A percentile compares a stretch with the other conserved stretches of the same genome.
These are phyloP conservation scores for Heteromeles arbutifolia DNA, from an alignment of 306 rosid species.

Conservation along the genomic window DNA sequence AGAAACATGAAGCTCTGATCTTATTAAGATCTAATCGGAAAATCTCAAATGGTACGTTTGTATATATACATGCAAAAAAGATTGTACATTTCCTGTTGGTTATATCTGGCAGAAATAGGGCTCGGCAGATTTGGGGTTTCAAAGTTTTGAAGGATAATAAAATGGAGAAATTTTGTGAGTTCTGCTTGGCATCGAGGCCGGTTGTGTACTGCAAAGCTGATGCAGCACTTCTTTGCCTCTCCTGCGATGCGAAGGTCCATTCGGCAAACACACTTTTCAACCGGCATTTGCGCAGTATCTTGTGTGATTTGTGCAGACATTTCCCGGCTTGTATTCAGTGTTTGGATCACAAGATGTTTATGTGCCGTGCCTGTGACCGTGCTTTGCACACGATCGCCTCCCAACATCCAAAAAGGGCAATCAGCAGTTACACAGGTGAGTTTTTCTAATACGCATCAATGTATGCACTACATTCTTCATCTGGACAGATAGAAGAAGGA, in stretches of 20 bases:
- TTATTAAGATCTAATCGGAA: not conserved
- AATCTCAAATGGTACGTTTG: not conserved
- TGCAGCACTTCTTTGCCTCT: slow-evolving; percentile 80
- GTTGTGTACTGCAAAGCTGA: slow-evolving; percentile 80
- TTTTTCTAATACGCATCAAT: too few species aligned
- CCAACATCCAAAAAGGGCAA: slow-evolving; percentile 44
- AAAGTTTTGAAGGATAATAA: slow-evolving; percentile 14
- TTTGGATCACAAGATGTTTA: slow-evolving; percentile 54
- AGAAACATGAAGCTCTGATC: not conserved
- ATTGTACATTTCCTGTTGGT: not conserved
- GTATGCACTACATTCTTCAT: too few species aligned
- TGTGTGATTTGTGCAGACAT: slow-evolving; percentile 57
- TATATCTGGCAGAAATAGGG: not conserved
- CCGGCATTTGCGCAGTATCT: slow-evolving; percentile 53
- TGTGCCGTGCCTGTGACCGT: slow-evolving; percentile 58
- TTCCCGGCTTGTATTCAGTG: slow-evolving; percentile 51
- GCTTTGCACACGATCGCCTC: slow-evolving; percentile 33
- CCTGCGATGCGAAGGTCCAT: slow-evolving; percentile 87
- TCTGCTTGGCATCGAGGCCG: slow-evolving; percentile 65
- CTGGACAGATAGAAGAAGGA: too few species aligned
- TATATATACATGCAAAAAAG: not conserved
- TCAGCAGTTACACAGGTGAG: slow-evolving; percentile 53
- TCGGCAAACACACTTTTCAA: slow-evolving; percentile 68
- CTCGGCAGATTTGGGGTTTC: not conserved
- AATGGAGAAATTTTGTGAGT: slow-evolving; percentile 81